Evolutionary conservation across 306 rosid species (phyloP).

Genomic region (Geum urbanum): DNA sequence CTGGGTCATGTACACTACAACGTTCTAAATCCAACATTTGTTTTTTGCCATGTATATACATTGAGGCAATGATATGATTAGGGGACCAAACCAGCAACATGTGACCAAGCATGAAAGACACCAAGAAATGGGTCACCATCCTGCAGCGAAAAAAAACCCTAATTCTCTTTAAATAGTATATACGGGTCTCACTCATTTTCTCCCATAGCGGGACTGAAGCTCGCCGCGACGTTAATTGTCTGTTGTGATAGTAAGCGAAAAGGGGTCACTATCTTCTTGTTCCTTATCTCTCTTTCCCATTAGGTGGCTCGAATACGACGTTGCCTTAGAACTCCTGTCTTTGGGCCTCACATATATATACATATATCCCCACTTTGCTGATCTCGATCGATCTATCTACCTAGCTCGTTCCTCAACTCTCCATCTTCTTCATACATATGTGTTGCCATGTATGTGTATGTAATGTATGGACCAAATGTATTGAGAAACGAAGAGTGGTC

Average conservation of each 20-base stretch:
- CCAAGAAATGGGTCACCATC: conserved; percentile 37
- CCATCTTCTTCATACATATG: conserved; percentile 18
- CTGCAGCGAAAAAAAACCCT: conserved; percentile 16
- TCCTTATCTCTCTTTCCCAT: conserved; percentile 51
- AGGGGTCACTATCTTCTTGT: conserved; percentile 59
- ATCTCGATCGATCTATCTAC: neutral
- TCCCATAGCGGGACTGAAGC: neutral
- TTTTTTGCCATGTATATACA: neutral
- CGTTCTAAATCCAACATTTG: neutral
- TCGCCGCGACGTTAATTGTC: conserved; percentile 34
- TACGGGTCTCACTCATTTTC: conserved; percentile 11
- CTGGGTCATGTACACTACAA: neutral
- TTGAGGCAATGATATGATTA: conserved; percentile 13
- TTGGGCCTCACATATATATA: conserved; percentile 26
- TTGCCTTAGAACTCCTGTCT: conserved; percentile 40
- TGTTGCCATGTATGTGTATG: neutral
- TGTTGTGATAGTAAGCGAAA: conserved; percentile 25
- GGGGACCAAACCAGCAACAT: conserved; percentile 27
- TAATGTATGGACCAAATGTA: conserved; percentile 36
- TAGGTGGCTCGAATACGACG: conserved; percentile 55
- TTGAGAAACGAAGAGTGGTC: conserved; percentile 4
- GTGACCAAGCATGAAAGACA: conserved; percentile 25
- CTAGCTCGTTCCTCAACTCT: conserved; percentile 19
- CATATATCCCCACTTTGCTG: conserved; percentile 5
- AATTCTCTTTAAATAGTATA: conserved; percentile 30